Evolutionary conservation across 192 early-diverging fungal genomes (phyloP).

Genomic region (Coemansia sp.): DNA sequence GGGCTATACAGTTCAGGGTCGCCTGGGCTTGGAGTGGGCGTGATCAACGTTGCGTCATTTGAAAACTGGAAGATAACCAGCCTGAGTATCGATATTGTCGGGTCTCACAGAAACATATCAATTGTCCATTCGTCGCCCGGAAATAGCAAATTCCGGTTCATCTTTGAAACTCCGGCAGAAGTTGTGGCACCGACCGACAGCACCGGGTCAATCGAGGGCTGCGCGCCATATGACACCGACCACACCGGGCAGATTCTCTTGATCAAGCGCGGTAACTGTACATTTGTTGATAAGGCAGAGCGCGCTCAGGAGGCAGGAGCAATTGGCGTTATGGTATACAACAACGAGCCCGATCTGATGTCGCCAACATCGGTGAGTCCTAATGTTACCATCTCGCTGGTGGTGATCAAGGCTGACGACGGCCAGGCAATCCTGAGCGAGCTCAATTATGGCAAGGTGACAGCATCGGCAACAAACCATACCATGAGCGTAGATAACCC

Average conservation of each 20-base stretch:
- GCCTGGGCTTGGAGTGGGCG: constrained; percentile 58
- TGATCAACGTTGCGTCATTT: constrained; percentile 60
- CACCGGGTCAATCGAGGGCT: constrained; percentile 58
- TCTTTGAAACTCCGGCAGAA: constrained; percentile 20
- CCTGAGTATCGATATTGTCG: constrained; percentile 41
- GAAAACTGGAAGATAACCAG: constrained; percentile 49
- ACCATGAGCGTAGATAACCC: constrained; percentile 48
- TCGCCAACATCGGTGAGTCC: constrained; percentile 43
- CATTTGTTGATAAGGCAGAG: constrained; percentile 62
- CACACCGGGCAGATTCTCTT: constrained; percentile 59
- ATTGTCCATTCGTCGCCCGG: constrained; percentile 50
- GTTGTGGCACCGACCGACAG: constrained; percentile 55
- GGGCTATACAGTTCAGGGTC: constrained; percentile 63
- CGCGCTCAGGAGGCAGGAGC: constrained; percentile 63
- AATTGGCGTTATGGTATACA: constrained; percentile 66
- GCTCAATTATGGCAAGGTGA: constrained; percentile 41
- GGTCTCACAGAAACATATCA: constrained; percentile 41
- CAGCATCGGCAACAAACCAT: constrained; percentile 54
- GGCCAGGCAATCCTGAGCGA: constrained; percentile 55
- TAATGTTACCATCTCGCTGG: constrained; percentile 57
- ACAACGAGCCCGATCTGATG: constrained; percentile 46
- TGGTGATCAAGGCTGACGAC: constrained; percentile 56
- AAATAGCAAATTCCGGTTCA: constrained; percentile 49
- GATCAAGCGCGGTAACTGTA: constrained; percentile 70
- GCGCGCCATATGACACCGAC: constrained; percentile 41